Conservation (phyloP, 2,329 filamentous ascomycete species). For the Ophiostoma himal-ulmi region DNA sequence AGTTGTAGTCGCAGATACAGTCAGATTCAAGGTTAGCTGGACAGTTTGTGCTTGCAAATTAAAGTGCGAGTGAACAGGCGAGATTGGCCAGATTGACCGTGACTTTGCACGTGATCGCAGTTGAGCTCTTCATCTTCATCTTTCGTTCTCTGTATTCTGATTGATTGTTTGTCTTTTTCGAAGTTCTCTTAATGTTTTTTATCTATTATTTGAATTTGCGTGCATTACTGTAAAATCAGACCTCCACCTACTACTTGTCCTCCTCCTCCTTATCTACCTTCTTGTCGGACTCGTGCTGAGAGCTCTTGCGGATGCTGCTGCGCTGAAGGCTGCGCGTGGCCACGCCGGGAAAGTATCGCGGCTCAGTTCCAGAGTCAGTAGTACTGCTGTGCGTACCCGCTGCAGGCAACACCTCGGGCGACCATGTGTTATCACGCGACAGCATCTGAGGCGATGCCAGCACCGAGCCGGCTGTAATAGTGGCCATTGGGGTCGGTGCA, state of each 20-base stretch:
- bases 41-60: too few species aligned
- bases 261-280: neutral
- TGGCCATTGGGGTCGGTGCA: constrained; percentile 21
- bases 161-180: too few species aligned
- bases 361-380: constrained; percentile 49
- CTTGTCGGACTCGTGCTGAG: constrained; percentile 37
- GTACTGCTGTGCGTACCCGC: neutral
- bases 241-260: neutral
- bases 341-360: constrained; percentile 66
- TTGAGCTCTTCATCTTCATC: too few species aligned
- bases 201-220: too few species aligned
- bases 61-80: too few species aligned
- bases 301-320: constrained; percentile 39
- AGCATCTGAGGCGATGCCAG: constrained; percentile 21
- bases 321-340: constrained; percentile 48
- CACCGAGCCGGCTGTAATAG: constrained; percentile 15
- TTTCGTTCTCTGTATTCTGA: too few species aligned
- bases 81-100: too few species aligned
- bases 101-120: too few species aligned
- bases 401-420: constrained; percentile 30
- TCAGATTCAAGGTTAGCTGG: too few species aligned
- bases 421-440: constrained; percentile 32
- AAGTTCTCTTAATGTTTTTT: too few species aligned
- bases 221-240: too few species aligned
- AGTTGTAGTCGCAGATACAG: too few species aligned